Base-by-base conservation (phyloP, 106 monocot genomes). In the Xerophyta viscosa region DNA sequence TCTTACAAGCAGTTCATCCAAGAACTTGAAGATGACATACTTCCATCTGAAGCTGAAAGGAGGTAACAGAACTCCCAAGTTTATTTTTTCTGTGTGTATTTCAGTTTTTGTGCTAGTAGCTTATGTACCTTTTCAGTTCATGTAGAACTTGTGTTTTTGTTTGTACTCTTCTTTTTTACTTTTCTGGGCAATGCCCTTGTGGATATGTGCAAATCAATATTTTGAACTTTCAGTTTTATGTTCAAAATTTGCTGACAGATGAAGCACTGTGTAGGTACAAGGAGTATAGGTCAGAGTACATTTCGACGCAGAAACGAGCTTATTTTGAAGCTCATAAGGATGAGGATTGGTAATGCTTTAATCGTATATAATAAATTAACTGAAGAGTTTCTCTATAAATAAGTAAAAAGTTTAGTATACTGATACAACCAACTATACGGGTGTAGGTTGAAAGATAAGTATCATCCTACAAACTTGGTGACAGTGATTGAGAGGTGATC, bases 1-100 rank as follows among this genome's bases (percentile, higher is more conserved):
- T 79, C 98, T 44, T 99, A 99, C 53, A 99, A 99, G 65, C 98
- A 99, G 60, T 99, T 99, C 43, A 99, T 99, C 59, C 98, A 99
- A 70, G 98, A 88, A 54, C 98, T 99, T 64, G 98, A 99, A 73
- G 98, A 99, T 78, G 90, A 99, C 64, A 80, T 99, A 66, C 66
- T 77, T 24, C 98, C 98, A 52, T 60, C 82, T 56, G 98, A 99
- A 86, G 90, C 98, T 50, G 82, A 90, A 56, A 68, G 83, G 42
- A 82, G 98, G 98, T 99, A 53, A 37, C 26, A 45, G 39, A 20
- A 15, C 15, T 39, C 33, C 39, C 15, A 8, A 39, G 39, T 39
- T 8, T 2, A 39, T 39, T 10, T 39, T 39, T 7, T 2, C 39
- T 39, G 39, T 39, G n/a, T n/a, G n/a, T n/a, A n/a, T n/a, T n/a